These are phyloP conservation scores for Trametes elegans DNA, from an alignment of 768 basidiomycete genomes.

Conservation along the genomic window DNA sequence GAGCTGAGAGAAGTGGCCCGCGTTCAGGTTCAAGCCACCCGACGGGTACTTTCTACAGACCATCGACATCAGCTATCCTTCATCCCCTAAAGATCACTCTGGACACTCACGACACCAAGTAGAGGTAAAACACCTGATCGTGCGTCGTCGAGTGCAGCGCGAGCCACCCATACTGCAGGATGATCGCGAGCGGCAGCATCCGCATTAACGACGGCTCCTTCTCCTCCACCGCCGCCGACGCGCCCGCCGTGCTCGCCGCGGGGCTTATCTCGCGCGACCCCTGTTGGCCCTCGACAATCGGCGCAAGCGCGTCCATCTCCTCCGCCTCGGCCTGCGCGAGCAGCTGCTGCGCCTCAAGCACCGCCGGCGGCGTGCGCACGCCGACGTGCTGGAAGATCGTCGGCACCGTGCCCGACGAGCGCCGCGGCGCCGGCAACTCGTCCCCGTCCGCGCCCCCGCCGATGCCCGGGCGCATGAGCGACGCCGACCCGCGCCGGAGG, in stretches of 20 bases:
- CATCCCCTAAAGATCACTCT: background rate
- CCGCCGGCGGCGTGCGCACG: conserved; percentile 73
- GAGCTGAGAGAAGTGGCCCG: conserved; percentile 89
- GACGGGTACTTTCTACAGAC: conserved; percentile 64
- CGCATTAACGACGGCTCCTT: conserved; percentile 66
- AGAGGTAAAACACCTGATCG: conserved; percentile 89
- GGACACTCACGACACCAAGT: conserved; percentile 76
- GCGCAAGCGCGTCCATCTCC: conserved; percentile 41
- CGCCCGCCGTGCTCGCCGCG: conserved; percentile 28
- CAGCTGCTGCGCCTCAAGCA: conserved; percentile 69
- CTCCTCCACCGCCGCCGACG: conserved; percentile 39
- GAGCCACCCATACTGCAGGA: conserved; percentile 86
- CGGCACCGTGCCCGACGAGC: conserved; percentile 57
- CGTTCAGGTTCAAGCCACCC: conserved; percentile 90
- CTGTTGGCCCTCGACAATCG: conserved; percentile 50
- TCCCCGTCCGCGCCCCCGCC: conserved; percentile 21
- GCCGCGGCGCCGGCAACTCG: conserved; percentile 43
- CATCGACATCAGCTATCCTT: background rate
- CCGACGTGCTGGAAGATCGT: conserved; percentile 84
- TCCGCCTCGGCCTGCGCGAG: conserved; percentile 43
- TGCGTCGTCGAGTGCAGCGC: conserved; percentile 89
- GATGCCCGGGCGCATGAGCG: conserved; percentile 13
- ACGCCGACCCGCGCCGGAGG: conserved; percentile 21
- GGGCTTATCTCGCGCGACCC: conserved; percentile 29
- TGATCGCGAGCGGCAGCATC: conserved; percentile 79